A percentile compares a stretch with the other conserved stretches of the same genome.
Conservation (phyloP, 768 basidiomycete genomes). For the Lanmaoa pseudosensibilis region DNA sequence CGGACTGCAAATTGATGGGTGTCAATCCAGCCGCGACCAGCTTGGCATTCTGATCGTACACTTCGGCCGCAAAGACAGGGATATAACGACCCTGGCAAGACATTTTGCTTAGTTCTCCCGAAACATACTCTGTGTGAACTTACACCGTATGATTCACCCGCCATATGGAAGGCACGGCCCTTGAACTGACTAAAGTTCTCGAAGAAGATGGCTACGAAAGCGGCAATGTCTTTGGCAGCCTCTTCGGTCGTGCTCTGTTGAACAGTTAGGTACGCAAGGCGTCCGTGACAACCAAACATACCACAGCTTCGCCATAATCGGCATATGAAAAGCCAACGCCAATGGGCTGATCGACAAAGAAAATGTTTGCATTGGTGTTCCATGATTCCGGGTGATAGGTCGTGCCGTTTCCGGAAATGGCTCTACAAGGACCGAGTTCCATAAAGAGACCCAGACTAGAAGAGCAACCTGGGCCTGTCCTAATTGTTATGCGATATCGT, state of each 20-base stretch:
- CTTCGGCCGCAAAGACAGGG: constrained; percentile 48
- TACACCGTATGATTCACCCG: constrained; percentile 58
- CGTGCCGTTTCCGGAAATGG: constrained; percentile 50
- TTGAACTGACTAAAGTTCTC: constrained; percentile 72
- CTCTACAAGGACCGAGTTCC: constrained; percentile 74
- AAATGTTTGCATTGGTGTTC: constrained; percentile 60
- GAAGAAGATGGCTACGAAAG: constrained; percentile 72
- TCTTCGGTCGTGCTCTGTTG: constrained; percentile 60
- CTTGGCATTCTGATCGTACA: constrained; percentile 49
- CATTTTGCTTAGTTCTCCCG: background rate
- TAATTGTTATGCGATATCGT: background rate
- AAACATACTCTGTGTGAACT: background rate
- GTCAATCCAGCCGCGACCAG: constrained; percentile 45
- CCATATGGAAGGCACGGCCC: constrained; percentile 61
- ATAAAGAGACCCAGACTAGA: constrained; percentile 68
- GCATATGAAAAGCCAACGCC: constrained; percentile 50
- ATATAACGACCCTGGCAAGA: constrained; percentile 49
- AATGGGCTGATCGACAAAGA: constrained; percentile 48
- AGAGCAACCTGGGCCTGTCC: constrained; percentile 48
- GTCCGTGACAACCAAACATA: constrained; percentile 10
- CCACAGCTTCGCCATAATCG: constrained; percentile 42
- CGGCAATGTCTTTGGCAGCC: constrained; percentile 68
- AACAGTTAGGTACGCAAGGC: background rate
- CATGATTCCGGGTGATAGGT: constrained; percentile 60
- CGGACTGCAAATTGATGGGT: constrained; percentile 50